phyloP scores from a whole-genome alignment of 2,329 filamentous ascomycete species.

The Xylaria digitata region DNA sequence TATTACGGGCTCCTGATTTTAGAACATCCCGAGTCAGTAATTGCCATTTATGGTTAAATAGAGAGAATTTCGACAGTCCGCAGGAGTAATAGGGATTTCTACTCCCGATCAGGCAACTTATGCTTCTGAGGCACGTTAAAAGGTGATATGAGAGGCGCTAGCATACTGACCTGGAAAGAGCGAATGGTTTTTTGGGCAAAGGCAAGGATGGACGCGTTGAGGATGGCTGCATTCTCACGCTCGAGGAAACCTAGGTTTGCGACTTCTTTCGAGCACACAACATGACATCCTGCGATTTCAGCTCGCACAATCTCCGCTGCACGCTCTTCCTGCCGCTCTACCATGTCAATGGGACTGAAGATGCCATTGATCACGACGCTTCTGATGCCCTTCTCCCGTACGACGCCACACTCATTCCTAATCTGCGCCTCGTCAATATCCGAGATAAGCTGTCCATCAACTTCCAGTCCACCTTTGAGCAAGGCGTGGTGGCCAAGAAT shows the following conservation, averaged over 20 bases:
- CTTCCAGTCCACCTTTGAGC: conserved; percentile 63
- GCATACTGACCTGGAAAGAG: conserved; percentile 59
- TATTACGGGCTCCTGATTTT: conserved; percentile 57
- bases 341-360: conserved; percentile 64
- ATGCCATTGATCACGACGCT: conserved; percentile 62
- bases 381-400: conserved; percentile 57
- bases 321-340: conserved; percentile 61
- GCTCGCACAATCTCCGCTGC: conserved; percentile 56
- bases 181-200: conserved; percentile 68
- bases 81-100: not conserved
- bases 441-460: conserved; percentile 61
- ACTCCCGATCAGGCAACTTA: not conserved
- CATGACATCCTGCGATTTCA: conserved; percentile 56
- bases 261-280: conserved; percentile 64
- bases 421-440: conserved; percentile 58
- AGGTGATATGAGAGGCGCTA: not conserved
- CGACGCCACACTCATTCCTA: conserved; percentile 52
- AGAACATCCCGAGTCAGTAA: not conserved
- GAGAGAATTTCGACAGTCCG: not conserved
- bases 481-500: conserved; percentile 59
- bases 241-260: conserved; percentile 68
- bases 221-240: conserved; percentile 72
- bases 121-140: not conserved
- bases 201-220: conserved; percentile 70
- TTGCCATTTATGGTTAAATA: not conserved